Percentiles rank a stretch among this genome's conserved stretches.
phyloP scores from a whole-genome alignment of 441 rosid genomes.

The Melastoma candidum region DNA sequence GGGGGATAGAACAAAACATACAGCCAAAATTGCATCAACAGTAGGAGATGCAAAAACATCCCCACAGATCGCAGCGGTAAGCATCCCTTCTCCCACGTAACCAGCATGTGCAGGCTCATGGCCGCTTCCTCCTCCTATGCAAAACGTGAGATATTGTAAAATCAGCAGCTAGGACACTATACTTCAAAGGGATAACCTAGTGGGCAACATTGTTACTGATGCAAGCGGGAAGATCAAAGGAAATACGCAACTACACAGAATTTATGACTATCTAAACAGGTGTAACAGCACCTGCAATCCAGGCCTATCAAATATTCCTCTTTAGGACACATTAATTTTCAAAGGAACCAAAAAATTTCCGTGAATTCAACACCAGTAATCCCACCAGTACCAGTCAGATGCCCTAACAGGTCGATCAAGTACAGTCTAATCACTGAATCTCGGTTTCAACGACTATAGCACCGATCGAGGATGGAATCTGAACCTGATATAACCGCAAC shows the following conservation, averaged over 20 bases:
- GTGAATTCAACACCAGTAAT: too few species aligned
- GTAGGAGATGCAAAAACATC: constrained; percentile 92
- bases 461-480: constrained; percentile 1
- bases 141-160: constrained; percentile 1
- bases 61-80: constrained; percentile 92
- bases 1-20: constrained; percentile 24
- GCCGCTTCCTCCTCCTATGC: constrained; percentile 92
- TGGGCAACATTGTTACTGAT: too few species aligned
- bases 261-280: too few species aligned
- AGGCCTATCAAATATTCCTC: too few species aligned
- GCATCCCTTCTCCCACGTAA: constrained; percentile 98
- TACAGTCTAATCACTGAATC: too few species aligned
- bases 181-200: neutral
- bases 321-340: too few species aligned
- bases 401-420: too few species aligned
- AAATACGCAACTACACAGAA: too few species aligned
- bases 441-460: neutral
- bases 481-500: constrained; percentile 92
- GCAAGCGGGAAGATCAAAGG: too few species aligned
- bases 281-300: too few species aligned
- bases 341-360: too few species aligned
- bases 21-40: constrained; percentile 91
- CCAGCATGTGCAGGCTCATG: constrained; percentile 99
- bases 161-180: neutral
- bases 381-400: too few species aligned